Evolutionary conservation across 2,329 filamentous ascomycete species (phyloP).

Genomic region (Helminthosporium solani): DNA sequence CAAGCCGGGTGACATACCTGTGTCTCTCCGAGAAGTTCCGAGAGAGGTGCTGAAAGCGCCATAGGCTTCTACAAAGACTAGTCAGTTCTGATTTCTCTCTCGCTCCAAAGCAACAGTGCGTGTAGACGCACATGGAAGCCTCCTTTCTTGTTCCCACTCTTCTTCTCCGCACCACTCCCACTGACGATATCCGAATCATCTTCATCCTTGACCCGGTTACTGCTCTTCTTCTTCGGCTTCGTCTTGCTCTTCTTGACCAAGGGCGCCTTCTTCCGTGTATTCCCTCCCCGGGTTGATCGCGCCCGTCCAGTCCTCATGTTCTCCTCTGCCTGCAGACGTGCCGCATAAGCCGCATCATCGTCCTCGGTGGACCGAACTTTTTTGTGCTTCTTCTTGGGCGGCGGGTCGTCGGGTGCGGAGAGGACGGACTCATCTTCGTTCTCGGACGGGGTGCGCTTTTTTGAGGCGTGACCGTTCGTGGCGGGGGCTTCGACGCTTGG

Average conservation of each 20-base stretch:
- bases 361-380: conserved; percentile 68
- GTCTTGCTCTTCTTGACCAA: conserved; percentile 61
- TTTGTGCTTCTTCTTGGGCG: conserved; percentile 57
- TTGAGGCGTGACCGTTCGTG: conserved; percentile 30
- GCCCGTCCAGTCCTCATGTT: conserved; percentile 63
- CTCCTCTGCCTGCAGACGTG: conserved; percentile 87
- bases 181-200: conserved; percentile 77
- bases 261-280: conserved; percentile 56
- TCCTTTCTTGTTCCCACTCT: conserved; percentile 73
- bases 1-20: conserved; percentile 54
- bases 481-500: conserved; percentile 35
- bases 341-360: conserved; percentile 83
- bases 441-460: conserved; percentile 44
- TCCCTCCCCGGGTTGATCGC: conserved; percentile 74
- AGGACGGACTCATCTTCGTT: conserved; percentile 41
- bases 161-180: conserved; percentile 61
- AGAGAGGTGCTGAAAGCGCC: conserved; percentile 68
- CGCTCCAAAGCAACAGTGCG: neutral
- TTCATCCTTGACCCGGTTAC: conserved; percentile 71
- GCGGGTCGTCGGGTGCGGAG: conserved; percentile 45
- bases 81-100: conserved; percentile 31
- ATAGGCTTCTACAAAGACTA: conserved; percentile 63
- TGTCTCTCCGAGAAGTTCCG: conserved; percentile 68
- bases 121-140: conserved; percentile 73
- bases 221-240: conserved; percentile 69